Evolutionary conservation across 2,329 filamentous ascomycete genomes (phyloP), one percentile per base, ranked within the genome.

Genomic region (Colletotrichum noveboracense): DNA sequence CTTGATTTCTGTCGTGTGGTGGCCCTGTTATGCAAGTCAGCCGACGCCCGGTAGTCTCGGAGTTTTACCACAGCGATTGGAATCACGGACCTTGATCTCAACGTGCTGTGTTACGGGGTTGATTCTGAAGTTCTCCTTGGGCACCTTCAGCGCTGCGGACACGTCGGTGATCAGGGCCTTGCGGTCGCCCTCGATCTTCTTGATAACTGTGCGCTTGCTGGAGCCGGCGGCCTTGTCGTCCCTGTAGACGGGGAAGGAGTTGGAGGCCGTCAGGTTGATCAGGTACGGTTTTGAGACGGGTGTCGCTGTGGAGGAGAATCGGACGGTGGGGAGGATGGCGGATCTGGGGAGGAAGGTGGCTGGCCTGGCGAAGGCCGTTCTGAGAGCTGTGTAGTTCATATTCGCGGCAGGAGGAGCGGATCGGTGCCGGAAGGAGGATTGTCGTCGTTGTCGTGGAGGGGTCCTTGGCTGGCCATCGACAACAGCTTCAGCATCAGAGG

Each of bases 221-320:
- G 94, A 97, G 16, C 95, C 95, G 68, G 95, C 95, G 14, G 92
- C 89, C 95, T 96, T 78, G 86, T 87, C 78, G 92, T 88, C 18
- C 92, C 28, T 88, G 86, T 98, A 99, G 60, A 98, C 90, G 28
- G 95, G 92, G 4, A 97, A 87, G 78, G 95, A 92, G 64, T 92
- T 91, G 48, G 91, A 93, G 2, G 88, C 86, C 5, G 95, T 96
- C 77, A 95, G 93, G 67, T 88, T 88, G 78, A 98, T 89, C 80
- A 93, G 89, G 87, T 96, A 98, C 13, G 91, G 89, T 28, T 79
- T 74, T 70, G 30, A 76, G 18, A 12, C 66, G 62, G 9, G 69
- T 13, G 58, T n/a, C 30, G 60, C 69, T 38, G 78, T 67, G 18
- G 78, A 72, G 28, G 76, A 70, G 26, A 77, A 56, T 14, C 79